These are phyloP conservation scores for Aspergillus phoenicis DNA, from an alignment of 2,329 filamentous ascomycete genomes.

Conservation along the genomic window DNA sequence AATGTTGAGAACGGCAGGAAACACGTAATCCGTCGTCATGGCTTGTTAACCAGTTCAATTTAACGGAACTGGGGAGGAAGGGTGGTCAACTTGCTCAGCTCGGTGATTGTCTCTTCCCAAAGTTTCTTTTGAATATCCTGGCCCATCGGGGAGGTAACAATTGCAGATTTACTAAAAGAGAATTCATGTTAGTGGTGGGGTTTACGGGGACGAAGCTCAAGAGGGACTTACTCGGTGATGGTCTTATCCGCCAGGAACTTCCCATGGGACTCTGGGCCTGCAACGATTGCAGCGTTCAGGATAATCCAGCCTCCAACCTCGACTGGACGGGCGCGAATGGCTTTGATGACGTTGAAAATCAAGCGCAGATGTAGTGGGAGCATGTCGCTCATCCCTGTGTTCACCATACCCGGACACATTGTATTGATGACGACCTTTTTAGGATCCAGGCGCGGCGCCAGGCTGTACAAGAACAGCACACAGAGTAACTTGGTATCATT, in stretches of 20 bases:
- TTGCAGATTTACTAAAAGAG: slow-evolving; percentile 2
- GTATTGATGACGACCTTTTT: slow-evolving; percentile 30
- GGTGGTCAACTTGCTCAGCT: slow-evolving; percentile 13
- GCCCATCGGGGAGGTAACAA: slow-evolving; percentile 20
- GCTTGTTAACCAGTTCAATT: too few relatives aligned
- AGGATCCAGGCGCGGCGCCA: slow-evolving; percentile 23
- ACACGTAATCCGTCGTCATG: too few relatives aligned
- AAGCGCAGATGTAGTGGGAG: slow-evolving; percentile 21
- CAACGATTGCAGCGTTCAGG: slow-evolving; percentile 24
- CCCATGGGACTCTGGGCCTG: slow-evolving; percentile 27
- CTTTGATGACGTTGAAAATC: slow-evolving; percentile 13
- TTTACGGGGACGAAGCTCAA: too few relatives aligned
- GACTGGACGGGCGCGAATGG: slow-evolving; percentile 12
- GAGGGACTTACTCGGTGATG: slow-evolving; percentile 24
- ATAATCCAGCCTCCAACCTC: slow-evolving; percentile 24
- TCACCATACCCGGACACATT: slow-evolving; percentile 30
- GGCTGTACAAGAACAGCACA: slow-evolving; percentile 28
- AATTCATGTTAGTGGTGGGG: too few relatives aligned
- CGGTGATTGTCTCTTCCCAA: slow-evolving; percentile 26
- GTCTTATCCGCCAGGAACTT: slow-evolving; percentile 24
- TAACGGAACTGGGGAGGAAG: background rate
- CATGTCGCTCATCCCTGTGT: slow-evolving; percentile 23
- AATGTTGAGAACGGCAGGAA: too few relatives aligned
- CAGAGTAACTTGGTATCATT: slow-evolving; percentile 27
- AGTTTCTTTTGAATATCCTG: slow-evolving; percentile 24